Base-by-base conservation (phyloP, 108 stramenopile genomes). In the Skeletonema menzelii region DNA sequence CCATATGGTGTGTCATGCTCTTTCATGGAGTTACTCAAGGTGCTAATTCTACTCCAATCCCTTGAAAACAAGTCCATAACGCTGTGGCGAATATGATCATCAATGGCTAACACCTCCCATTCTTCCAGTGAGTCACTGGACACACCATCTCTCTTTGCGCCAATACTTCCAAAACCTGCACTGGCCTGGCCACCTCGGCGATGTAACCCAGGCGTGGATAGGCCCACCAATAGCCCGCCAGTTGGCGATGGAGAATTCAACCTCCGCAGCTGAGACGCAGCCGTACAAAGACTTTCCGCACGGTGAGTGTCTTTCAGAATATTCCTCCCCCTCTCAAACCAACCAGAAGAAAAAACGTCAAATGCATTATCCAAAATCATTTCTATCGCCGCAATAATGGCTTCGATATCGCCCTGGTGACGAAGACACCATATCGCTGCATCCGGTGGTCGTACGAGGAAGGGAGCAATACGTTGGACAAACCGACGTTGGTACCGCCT, bases 341-440 rank as follows among this genome's bases (percentile, higher is more conserved):
- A 96, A 0, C 89, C 92, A 59, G 82, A 69, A 27, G 83, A 76
- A 74, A 96, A 96, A 35, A 96, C 75, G 27, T 88, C 88, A 11
- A 65, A 28, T 10, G 88, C 83, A 19, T 81, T 83, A 62, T 96
- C 93, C 15, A 96, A 77, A 56, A 96, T 90, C 40, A 96, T 74
- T 68, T 96, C 95, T 17, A 80, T 71, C 15, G 90, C 91, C 8
- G 91, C 90, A 10, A 94, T 75, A 42, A 94, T 94, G 20, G 95
- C 83, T 68, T 91, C 89, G 78, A 96, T 94, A 67, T 96, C 95
- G 76, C 84, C 84, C 80, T 96, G 92, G 70, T 96, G 95, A 12
- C 82, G 73, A 26, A 96, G 69, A 73, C 93, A 92, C 93, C 93
- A 96, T 70, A 93, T 73, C 12, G 91, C 91, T 42, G 76, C 86